Evolutionary conservation across 106 monocot genomes (phyloP).

Genomic region (Gastrodia elata): DNA sequence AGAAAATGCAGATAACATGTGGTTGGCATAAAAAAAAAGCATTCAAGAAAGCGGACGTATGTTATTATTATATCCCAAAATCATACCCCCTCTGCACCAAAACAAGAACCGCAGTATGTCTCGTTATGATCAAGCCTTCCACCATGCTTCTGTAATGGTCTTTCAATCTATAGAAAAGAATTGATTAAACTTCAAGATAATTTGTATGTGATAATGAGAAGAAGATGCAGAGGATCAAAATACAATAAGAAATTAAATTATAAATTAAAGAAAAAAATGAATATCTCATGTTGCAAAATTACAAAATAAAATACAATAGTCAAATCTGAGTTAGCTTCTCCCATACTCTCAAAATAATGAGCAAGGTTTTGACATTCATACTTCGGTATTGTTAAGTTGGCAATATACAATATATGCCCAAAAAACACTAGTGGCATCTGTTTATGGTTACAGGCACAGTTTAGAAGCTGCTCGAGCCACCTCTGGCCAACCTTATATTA

Average conservation of each 20-base stretch:
- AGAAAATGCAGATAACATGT: background rate
- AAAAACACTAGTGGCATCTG: background rate
- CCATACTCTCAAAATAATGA: background rate
- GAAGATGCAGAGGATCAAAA: background rate
- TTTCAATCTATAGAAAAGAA: conserved; percentile 29
- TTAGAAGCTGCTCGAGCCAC: too few species aligned
- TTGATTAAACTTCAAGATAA: background rate
- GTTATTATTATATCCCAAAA: background rate
- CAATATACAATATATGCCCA: background rate
- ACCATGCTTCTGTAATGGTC: conserved; percentile 45
- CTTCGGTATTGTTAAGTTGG: background rate
- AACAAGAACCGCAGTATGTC: conserved; percentile 52
- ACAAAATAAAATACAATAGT: background rate
- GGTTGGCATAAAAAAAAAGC: background rate
- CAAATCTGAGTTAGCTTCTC: background rate
- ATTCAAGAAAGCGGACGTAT: background rate
- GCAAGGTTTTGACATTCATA: background rate
- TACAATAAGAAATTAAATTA: background rate
- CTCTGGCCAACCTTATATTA: too few species aligned
- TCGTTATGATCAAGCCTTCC: conserved; percentile 54
- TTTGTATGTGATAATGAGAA: background rate
- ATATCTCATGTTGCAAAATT: background rate
- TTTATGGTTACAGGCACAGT: background rate
- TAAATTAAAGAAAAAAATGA: background rate
- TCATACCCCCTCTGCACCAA: conserved; percentile 41